These are phyloP conservation scores for Candida mesenterica DNA, from an alignment of 1,139 yeast species.

Conservation along the genomic window DNA sequence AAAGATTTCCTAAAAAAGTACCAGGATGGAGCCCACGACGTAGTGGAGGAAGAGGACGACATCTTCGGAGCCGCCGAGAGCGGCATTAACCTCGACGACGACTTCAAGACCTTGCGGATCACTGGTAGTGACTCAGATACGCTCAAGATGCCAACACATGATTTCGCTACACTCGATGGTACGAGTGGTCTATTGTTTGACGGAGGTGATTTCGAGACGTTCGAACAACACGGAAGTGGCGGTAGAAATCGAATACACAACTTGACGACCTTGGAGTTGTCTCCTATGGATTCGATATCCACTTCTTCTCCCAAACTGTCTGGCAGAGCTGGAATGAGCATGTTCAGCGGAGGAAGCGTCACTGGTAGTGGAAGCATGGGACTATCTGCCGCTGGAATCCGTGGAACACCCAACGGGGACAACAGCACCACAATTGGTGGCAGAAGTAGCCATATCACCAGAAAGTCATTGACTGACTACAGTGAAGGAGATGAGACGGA, in stretches of 20 bases:
- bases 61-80: constrained; percentile 28
- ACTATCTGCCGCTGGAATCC: background rate
- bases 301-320: constrained; percentile 27
- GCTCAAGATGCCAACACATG: constrained; percentile 9
- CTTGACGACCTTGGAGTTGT: constrained; percentile 9
- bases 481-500: constrained; percentile 43
- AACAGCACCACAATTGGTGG: constrained; percentile 3
- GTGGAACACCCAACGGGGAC: constrained; percentile 1
- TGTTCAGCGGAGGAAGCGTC: background rate
- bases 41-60: constrained; percentile 21
- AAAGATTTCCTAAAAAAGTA: constrained; percentile 14
- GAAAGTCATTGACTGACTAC: constrained; percentile 32
- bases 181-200: background rate
- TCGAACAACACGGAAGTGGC: background rate
- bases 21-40: constrained; percentile 20
- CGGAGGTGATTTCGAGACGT: background rate
- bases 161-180: background rate
- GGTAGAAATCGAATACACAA: constrained; percentile 1
- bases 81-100: constrained; percentile 20
- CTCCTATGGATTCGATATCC: constrained; percentile 22
- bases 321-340: constrained; percentile 8
- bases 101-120: constrained; percentile 26
- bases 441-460: constrained; percentile 8
- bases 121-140: constrained; percentile 18
- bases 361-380: background rate